These are phyloP conservation scores for Ceratocystis lukuohia DNA, from an alignment of 2,329 filamentous ascomycete species.

Conservation along the genomic window DNA sequence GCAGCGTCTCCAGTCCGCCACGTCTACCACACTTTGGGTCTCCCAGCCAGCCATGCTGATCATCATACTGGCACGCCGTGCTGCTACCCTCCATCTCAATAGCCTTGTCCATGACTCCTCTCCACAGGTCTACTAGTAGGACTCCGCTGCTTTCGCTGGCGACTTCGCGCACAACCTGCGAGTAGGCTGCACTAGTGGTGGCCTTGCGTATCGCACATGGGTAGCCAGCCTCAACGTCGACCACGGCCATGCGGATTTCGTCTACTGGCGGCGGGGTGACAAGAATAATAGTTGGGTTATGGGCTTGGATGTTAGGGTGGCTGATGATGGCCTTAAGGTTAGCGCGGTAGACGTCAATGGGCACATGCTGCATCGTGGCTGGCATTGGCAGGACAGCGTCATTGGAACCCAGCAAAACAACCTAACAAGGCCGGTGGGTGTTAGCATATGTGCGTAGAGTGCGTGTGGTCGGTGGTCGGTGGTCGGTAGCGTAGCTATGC, in stretches of 20 bases:
- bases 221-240: conserved; percentile 37
- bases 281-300: conserved; percentile 60
- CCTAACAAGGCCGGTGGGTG: conserved; percentile 31
- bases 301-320: conserved; percentile 55
- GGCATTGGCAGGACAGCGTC: conserved; percentile 59
- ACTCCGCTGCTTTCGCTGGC: conserved; percentile 55
- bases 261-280: conserved; percentile 75
- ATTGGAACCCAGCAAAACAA: conserved; percentile 79
- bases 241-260: conserved; percentile 48
- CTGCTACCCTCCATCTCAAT: conserved; percentile 34
- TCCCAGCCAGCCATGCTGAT: conserved; percentile 43
- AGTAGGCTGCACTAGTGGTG: conserved; percentile 40
- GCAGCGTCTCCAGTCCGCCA: conserved; percentile 37
- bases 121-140: conserved; percentile 66
- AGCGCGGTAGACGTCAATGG: conserved; percentile 57
- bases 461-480: no score
- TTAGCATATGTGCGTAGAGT: background rate
- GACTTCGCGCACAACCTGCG: conserved; percentile 50
- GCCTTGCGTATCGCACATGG: conserved; percentile 33
- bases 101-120: conserved; percentile 59
- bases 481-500: no score
- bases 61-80: conserved; percentile 25
- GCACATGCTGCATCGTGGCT: conserved; percentile 58
- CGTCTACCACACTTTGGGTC: conserved; percentile 37
- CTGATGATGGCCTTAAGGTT: conserved; percentile 61